A percentile compares a stretch with the other conserved stretches of the same genome.
These are phyloP conservation scores for Mycena albidolilacea DNA, from an alignment of 768 basidiomycete genomes.

Conservation along the genomic window DNA sequence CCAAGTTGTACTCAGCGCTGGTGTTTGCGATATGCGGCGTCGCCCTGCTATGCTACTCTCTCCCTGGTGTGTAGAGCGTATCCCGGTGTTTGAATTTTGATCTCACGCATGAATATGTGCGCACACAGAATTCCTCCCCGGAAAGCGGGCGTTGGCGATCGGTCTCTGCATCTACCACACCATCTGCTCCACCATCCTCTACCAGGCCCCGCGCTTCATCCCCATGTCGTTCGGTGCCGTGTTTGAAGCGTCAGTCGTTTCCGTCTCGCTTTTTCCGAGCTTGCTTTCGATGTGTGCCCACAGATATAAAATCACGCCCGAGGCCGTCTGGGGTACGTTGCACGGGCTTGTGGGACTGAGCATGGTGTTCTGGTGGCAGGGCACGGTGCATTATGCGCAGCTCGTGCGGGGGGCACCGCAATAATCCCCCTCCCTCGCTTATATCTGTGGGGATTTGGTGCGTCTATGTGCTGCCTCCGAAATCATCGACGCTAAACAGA, in stretches of 20 bases:
- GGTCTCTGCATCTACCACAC: constrained; percentile 84
- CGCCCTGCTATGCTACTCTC: constrained; percentile 72
- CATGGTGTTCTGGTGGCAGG: constrained; percentile 89
- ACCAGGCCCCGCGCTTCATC: constrained; percentile 84
- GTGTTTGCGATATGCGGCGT: constrained; percentile 73
- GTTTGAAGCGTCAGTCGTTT: constrained; percentile 69
- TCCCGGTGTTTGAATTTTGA: not conserved
- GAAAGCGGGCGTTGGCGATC: constrained; percentile 87
- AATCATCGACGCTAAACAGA: not conserved
- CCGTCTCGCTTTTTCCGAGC: not conserved
- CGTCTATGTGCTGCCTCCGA: not conserved
- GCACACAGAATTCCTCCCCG: constrained; percentile 81
- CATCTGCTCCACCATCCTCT: constrained; percentile 79
- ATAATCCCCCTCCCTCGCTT: not conserved
- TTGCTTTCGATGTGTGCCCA: constrained; percentile 12
- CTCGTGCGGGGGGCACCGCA: constrained; percentile 51
- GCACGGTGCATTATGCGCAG: constrained; percentile 68
- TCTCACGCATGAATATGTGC: not conserved
- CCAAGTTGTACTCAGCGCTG: constrained; percentile 75
- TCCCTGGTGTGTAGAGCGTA: constrained; percentile 71
- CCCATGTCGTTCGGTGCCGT: constrained; percentile 76
- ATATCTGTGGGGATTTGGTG: not conserved
- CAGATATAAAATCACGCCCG: constrained; percentile 79
- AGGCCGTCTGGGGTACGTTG: constrained; percentile 77
- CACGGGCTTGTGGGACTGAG: constrained; percentile 81